Evolutionary conservation across 768 basidiomycete genomes (phyloP).

Genomic region (Russula dissimulans): DNA sequence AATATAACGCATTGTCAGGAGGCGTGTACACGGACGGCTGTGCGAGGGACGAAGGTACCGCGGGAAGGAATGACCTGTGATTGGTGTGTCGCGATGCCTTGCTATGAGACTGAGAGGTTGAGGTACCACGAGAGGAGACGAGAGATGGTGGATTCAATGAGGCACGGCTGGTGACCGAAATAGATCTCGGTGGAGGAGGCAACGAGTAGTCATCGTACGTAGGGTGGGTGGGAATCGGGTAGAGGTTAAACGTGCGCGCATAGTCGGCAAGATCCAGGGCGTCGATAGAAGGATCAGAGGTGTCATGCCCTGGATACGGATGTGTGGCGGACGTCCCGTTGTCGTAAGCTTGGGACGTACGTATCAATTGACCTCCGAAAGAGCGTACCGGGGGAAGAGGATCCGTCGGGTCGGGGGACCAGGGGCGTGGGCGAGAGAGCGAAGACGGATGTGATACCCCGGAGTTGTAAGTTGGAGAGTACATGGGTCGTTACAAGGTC

Average conservation of each 20-base stretch:
- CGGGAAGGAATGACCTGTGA: constrained; percentile 42
- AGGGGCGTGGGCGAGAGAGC: constrained; percentile 46
- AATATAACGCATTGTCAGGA: not conserved
- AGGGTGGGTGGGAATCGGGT: constrained; percentile 18
- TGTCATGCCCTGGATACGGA: constrained; percentile 29
- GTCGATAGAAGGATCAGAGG: constrained; percentile 58
- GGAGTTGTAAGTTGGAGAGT: constrained; percentile 33
- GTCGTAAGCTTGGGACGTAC: constrained; percentile 19
- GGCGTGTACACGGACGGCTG: not conserved
- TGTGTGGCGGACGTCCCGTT: constrained; percentile 18
- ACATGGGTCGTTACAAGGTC: constrained; percentile 28
- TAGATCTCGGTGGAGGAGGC: constrained; percentile 14
- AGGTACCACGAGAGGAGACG: constrained; percentile 20
- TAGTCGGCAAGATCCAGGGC: constrained; percentile 70
- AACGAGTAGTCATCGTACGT: constrained; percentile 27
- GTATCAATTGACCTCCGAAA: constrained; percentile 16
- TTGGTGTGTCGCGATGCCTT: constrained; percentile 18
- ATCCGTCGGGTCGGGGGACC: constrained; percentile 54
- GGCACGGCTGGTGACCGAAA: constrained; percentile 16
- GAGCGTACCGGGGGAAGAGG: constrained; percentile 29
- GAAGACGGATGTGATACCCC: constrained; percentile 44
- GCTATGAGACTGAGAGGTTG: constrained; percentile 28
- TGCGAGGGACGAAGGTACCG: constrained; percentile 26
- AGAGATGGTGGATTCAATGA: constrained; percentile 29
- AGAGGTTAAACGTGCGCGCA: constrained; percentile 29